Conservation (phyloP, 495 filamentous ascomycete genomes). For the Xylaria flabelliformis region DNA sequence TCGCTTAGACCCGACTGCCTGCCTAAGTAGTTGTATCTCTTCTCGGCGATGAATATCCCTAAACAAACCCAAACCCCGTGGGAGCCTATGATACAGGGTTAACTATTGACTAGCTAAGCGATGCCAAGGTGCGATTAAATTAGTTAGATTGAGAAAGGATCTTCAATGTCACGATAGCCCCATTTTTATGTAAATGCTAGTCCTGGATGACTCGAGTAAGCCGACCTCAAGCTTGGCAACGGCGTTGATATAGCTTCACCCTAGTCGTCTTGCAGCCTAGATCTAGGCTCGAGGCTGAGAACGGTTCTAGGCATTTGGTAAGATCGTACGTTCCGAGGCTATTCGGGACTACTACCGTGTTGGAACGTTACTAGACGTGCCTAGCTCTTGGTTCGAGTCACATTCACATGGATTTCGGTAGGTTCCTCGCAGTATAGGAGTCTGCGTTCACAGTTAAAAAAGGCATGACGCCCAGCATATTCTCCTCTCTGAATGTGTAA, state of each 20-base stretch:
- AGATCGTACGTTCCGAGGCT: not conserved
- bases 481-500: not conserved
- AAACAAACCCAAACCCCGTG: conserved; percentile 3
- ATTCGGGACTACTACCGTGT: not conserved
- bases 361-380: conserved; percentile 16
- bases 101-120: not conserved
- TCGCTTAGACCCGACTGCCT: not conserved
- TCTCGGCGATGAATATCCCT: not conserved
- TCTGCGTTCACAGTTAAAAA: conserved; percentile 6
- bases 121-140: conserved; percentile 19
- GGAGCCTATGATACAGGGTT: conserved; percentile 17
- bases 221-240: not conserved
- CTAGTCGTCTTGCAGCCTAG: conserved; percentile 18
- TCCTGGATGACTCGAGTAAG: not conserved
- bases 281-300: not conserved
- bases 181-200: not conserved
- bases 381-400: conserved; percentile 4
- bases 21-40: not conserved
- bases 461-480: not conserved
- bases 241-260: conserved; percentile 14
- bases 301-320: not conserved
- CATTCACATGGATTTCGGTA: not conserved
- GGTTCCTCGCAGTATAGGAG: conserved; percentile 1
- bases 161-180: conserved; percentile 10
- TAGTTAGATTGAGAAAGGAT: conserved; percentile 10